A percentile compares a stretch with the other conserved stretches of the same genome.
These are phyloP conservation scores for Carex arenaria DNA, from an alignment of 202 grass and related monocot species.

Conservation along the genomic window DNA sequence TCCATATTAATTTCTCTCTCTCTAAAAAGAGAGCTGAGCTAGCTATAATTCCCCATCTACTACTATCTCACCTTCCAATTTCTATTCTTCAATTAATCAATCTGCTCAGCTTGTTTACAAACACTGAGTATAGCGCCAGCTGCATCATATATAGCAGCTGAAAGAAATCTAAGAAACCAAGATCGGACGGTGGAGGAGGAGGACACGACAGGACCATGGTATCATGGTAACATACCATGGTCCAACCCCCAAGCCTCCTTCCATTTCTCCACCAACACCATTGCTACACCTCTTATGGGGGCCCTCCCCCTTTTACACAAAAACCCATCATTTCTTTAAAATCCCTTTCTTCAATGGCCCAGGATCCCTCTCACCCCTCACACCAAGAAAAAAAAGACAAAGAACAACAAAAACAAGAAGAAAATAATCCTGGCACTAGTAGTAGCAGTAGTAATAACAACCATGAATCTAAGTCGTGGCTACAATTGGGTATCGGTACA, in stretches of 20 bases:
- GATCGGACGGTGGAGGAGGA: constrained; percentile 21
- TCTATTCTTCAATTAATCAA: not conserved
- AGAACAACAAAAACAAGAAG: not conserved
- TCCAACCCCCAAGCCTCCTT: constrained; percentile 21
- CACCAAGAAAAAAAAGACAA: constrained; percentile 23
- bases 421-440: not conserved
- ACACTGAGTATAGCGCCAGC: not conserved
- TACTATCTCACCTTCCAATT: not conserved
- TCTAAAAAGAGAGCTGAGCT: not conserved
- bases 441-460: constrained; percentile 29
- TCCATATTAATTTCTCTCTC: not conserved
- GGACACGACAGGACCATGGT: constrained; percentile 24
- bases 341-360: constrained; percentile 21
- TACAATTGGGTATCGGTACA: constrained; percentile 3
- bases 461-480: constrained; percentile 11
- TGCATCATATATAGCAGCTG: not conserved
- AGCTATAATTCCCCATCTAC: not conserved
- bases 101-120: not conserved
- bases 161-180: not conserved
- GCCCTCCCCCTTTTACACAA: constrained; percentile 26
- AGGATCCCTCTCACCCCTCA: constrained; percentile 25
- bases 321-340: constrained; percentile 17
- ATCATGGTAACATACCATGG: constrained; percentile 32
- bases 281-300: constrained; percentile 30
- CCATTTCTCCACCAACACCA: constrained; percentile 20